Conservation (phyloP, 768 basidiomycete species). For the Zangia roseola region DNA sequence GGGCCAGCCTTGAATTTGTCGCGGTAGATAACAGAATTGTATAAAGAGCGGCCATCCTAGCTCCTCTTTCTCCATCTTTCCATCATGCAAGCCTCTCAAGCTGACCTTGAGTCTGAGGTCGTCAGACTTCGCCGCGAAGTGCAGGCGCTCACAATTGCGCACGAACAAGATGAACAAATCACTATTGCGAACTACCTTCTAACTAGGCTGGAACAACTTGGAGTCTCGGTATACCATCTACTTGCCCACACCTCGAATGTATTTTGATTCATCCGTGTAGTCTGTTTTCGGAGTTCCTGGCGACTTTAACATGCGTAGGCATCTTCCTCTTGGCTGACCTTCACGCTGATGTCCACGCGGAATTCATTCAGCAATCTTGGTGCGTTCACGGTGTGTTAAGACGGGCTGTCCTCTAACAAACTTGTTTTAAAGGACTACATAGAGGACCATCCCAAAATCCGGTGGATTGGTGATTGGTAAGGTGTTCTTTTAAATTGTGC, state of each 20-base stretch:
- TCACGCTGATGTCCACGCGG: background rate
- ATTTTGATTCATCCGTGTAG: slow-evolving; percentile 34
- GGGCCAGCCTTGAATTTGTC: background rate
- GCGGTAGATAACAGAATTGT: background rate
- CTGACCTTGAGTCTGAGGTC: slow-evolving; percentile 43
- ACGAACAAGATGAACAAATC: slow-evolving; percentile 41
- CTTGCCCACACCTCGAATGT: background rate
- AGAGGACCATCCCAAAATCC: slow-evolving; percentile 72
- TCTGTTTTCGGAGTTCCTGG: slow-evolving; percentile 84
- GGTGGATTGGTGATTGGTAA: slow-evolving; percentile 88
- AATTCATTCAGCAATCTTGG: slow-evolving; percentile 28
- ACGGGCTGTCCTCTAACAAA: background rate
- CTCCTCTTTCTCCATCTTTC: background rate
- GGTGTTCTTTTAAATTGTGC: background rate
- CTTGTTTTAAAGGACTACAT: slow-evolving; percentile 60
- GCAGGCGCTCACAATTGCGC: slow-evolving; percentile 35
- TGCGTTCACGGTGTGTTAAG: slow-evolving; percentile 8
- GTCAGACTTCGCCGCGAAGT: slow-evolving; percentile 47
- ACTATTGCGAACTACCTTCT: slow-evolving; percentile 61
- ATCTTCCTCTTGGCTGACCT: background rate
- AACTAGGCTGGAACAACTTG: slow-evolving; percentile 59
- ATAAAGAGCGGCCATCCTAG: background rate
- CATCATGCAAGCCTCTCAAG: slow-evolving; percentile 14
- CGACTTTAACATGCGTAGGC: slow-evolving; percentile 74
- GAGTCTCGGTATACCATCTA: slow-evolving; percentile 48